Evolutionary conservation across 768 basidiomycete species (phyloP), one percentile per base, ranked within the genome.

Genomic region (Tephrocybe sp.): DNA sequence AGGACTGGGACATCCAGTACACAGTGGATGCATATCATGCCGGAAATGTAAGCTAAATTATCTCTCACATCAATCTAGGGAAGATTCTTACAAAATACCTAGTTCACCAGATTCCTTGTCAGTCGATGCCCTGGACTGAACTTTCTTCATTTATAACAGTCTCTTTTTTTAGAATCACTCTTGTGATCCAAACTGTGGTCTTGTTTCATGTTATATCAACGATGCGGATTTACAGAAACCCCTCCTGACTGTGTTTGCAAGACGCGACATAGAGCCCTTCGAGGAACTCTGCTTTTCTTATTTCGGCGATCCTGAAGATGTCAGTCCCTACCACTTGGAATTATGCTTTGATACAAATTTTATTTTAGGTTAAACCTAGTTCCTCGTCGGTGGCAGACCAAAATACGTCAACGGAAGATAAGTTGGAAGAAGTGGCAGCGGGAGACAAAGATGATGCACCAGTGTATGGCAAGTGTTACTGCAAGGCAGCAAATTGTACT

Each of bases 91-190:
- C 21, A 35, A 15, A 26, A 9, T 16, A 21, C 40, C 31, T 43
- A 95, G 92, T 93, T 94, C 66, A 94, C 93, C n/a, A 81, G 93
- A 26, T 96, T 90, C 60, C 67, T 95, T 57, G 92, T 90, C 62
- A 60, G 81, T 73, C 12, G 12, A 31, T 15, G 5, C 9, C 21
- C 22, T 9, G 38, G 21, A 9, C 18, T 22, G 27, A 41, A 19
- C 9, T 13, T 18, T 35, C 38, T 32, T 27, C 22, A 15, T n/a
- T 4, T 2, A 43, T 12, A 41, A 15, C 4, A 19, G 21, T 26
- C 27, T n/a, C 32, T 46, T 32, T 25, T 15, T 24, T 2, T 51
- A 94, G 92, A 97, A 96, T 56, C 92, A 97, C 57, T 92, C 88
- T 15, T 96, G 94, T 59, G 86, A 92, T 49, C 93, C 93, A 0